phyloP scores from a whole-genome alignment of 2,329 filamentous ascomycete species.

The Didymella segeticola region DNA sequence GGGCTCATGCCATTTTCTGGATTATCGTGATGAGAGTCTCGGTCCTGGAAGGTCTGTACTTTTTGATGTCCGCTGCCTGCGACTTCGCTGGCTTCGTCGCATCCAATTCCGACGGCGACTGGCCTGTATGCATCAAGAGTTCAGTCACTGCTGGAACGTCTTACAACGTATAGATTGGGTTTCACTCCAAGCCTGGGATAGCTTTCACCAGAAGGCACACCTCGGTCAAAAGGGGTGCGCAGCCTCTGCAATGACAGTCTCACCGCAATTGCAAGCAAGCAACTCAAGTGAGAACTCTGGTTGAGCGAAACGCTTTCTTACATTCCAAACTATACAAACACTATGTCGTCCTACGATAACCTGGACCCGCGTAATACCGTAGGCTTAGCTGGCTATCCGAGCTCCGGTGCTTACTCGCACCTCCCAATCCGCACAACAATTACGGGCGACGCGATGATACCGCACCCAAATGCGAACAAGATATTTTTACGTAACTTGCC shows the following conservation, averaged over 20 bases:
- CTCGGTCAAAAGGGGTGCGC: neutral
- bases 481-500: constrained; percentile 16
- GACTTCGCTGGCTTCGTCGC: too few relatives aligned
- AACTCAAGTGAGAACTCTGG: neutral
- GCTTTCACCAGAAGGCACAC: neutral
- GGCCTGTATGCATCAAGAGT: neutral
- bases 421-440: constrained; percentile 4
- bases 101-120: too few relatives aligned
- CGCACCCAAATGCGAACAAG: neutral
- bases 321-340: neutral
- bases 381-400: neutral
- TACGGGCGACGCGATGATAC: constrained; percentile 7
- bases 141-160: neutral
- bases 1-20: too few relatives aligned
- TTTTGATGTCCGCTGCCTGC: too few relatives aligned
- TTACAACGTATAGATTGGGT: too few relatives aligned
- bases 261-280: neutral
- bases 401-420: neutral
- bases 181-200: neutral
- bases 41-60: too few relatives aligned
- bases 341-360: neutral
- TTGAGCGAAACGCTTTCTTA: neutral
- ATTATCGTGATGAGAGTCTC: too few relatives aligned
- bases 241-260: too few relatives aligned
- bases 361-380: neutral